Base-by-base conservation (phyloP, 1,284 basidiomycete genomes). In the Afroboletus lepidellus region DNA sequence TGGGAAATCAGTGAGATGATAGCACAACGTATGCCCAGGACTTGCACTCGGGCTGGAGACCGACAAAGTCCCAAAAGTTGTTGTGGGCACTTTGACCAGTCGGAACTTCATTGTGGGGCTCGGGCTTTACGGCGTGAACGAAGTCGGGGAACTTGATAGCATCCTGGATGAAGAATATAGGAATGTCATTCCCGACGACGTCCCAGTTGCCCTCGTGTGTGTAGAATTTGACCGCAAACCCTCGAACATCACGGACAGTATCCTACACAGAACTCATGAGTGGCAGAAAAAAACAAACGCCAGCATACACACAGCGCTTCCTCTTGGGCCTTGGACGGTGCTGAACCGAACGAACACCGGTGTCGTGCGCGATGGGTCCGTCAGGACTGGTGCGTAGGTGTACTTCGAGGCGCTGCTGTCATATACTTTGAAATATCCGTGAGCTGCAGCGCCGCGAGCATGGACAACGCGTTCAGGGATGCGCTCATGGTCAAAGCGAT, bases 81-180 rank as follows among this genome's bases (percentile, higher is more conserved):
- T 93, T 90, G 58, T 89, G 87, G n/a, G 85, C 85, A 27, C 63
- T 71, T 61, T 86, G 85, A 3, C 79, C 84, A 48, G 78, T 76
- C 5, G 79, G 79, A 1, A 87, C 78, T 61, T 91, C 87, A 54
- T 85, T 86, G 45, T 90, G 79, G 3, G 91, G 91, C 63, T 91
- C 89, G 1, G 89, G 87, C 63, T 90, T 87, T 25, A 85, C 81
- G 52, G 90, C 84, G 63, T 93, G 91, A 37, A 93, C 76, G 48
- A 94, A 72, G 62, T 93, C 90, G 15, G 87, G 85, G 64, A 93
- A 94, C 66, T 92, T 89, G 69, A 92, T 84, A 0, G 87, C 84
- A 56, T 88, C 85, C 55, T 92, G 89, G 25, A 94, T 87, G 73
- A 93, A 93, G 74, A 94, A 94, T 23, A 91, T 82, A 1, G 90